A percentile compares a stretch with the other conserved stretches of the same genome.
phyloP scores from a whole-genome alignment of 441 rosid genomes.

The Gossypium trilobum region DNA sequence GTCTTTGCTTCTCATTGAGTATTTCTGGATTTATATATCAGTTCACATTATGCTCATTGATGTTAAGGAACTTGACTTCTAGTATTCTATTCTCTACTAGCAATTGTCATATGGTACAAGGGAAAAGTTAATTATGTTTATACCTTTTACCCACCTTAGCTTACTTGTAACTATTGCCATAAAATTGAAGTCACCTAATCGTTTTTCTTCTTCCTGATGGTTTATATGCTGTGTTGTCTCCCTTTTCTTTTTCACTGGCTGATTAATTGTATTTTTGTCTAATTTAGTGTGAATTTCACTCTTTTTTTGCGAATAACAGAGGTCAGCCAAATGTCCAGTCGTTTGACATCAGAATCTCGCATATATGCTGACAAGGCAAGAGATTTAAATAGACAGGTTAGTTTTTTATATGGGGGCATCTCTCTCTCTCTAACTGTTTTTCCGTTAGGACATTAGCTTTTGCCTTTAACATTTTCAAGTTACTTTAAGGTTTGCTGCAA shows the following conservation, averaged over 20 bases:
- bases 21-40: not conserved
- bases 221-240: not conserved
- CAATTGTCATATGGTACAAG: not conserved
- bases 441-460: not conserved
- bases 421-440: not conserved
- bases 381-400: conserved; percentile 92
- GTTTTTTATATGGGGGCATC: conserved; percentile 20
- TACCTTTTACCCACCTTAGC: not conserved
- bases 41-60: not conserved
- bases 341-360: conserved; percentile 93
- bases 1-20: conserved; percentile 1
- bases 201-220: not conserved
- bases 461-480: not conserved
- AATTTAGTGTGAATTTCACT: conserved; percentile 6
- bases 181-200: not conserved
- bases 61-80: not conserved
- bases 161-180: not conserved
- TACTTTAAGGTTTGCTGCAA: not conserved
- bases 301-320: conserved; percentile 35
- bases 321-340: conserved; percentile 98
- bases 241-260: not conserved
- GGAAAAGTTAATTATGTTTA: not conserved
- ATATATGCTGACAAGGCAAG: conserved; percentile 95
- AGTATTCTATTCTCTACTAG: not conserved
- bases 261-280: not conserved